phyloP scores from a whole-genome alignment of 768 basidiomycete species.

The Leccinum aurantiacum region DNA sequence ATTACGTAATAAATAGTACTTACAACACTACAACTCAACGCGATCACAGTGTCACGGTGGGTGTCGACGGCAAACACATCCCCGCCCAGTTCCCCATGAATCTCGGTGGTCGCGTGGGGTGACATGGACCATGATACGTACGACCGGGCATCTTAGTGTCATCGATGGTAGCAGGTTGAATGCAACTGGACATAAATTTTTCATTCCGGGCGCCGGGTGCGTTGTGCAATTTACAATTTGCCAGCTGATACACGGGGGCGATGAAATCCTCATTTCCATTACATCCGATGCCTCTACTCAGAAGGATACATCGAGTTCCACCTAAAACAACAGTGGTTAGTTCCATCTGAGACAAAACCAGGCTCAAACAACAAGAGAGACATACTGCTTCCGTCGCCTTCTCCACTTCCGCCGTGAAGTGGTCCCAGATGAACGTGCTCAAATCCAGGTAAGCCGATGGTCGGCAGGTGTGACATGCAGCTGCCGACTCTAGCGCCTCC shows the following conservation, averaged over 20 bases:
- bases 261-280: slow-evolving; percentile 9
- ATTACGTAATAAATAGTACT: too few species aligned
- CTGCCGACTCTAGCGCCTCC: slow-evolving; percentile 31
- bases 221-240: slow-evolving; percentile 9
- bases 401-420: slow-evolving; percentile 31
- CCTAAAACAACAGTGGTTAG: slow-evolving; percentile 20
- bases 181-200: neutral
- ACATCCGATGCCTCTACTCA: slow-evolving; percentile 5
- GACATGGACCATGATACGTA: neutral
- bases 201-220: neutral
- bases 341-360: slow-evolving; percentile 2
- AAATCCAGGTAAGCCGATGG: slow-evolving; percentile 32
- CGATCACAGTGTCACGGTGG: too few species aligned
- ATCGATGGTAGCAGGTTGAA: neutral
- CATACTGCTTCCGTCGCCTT: slow-evolving; percentile 30
- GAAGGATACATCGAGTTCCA: slow-evolving; percentile 34
- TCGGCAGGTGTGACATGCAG: slow-evolving; percentile 31
- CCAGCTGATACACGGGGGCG: slow-evolving; percentile 6
- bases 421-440: slow-evolving; percentile 33
- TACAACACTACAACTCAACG: neutral
- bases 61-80: neutral
- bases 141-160: neutral
- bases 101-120: neutral
- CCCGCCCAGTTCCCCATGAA: neutral
- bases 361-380: slow-evolving; percentile 6